Percentiles rank a stretch among this genome's conserved stretches.
Evolutionary conservation across 2,329 filamentous ascomycete species (phyloP).

Genomic region (Aureobasidium sp.): DNA sequence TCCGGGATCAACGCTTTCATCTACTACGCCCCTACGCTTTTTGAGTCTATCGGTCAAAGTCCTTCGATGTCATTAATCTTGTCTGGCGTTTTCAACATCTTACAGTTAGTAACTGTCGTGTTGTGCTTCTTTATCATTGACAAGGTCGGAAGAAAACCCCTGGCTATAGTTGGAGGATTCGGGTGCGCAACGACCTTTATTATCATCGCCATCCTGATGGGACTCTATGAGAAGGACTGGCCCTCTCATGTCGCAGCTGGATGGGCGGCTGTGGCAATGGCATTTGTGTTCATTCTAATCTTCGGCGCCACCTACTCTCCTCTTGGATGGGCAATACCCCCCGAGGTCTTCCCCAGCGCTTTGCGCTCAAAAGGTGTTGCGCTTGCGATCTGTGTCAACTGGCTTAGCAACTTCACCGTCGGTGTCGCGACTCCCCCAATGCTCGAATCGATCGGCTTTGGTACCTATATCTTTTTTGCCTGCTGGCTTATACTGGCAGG

Average conservation of each 20-base stretch:
- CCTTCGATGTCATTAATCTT: conserved; percentile 28
- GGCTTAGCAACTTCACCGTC: conserved; percentile 39
- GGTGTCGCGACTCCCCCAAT: conserved; percentile 25
- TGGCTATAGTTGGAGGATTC: conserved; percentile 30
- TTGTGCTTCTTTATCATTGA: conserved; percentile 58
- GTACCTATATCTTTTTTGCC: conserved; percentile 54
- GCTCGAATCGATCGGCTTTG: conserved; percentile 43
- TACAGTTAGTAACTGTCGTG: conserved; percentile 55
- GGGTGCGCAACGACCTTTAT: conserved; percentile 23
- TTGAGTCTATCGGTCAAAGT: conserved; percentile 36
- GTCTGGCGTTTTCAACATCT: conserved; percentile 60
- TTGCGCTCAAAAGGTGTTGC: conserved; percentile 59
- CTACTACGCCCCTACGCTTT: conserved; percentile 55
- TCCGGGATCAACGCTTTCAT: conserved; percentile 49
- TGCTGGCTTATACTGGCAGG: conserved; percentile 44
- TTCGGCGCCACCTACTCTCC: conserved; percentile 50
- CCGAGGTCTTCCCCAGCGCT: conserved; percentile 56
- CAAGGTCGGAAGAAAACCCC: conserved; percentile 55
- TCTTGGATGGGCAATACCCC: conserved; percentile 26
- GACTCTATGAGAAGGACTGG: conserved; percentile 20
- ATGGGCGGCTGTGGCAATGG: conserved; percentile 15
- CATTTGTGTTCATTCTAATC: conserved; percentile 20
- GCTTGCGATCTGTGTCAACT: conserved; percentile 55
- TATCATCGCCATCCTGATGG: conserved; percentile 24
- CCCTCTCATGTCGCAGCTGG: conserved; percentile 16